These are phyloP conservation scores for Citeromyces hawaiiensis DNA, from an alignment of 1,139 yeast genomes.

Conservation along the genomic window DNA sequence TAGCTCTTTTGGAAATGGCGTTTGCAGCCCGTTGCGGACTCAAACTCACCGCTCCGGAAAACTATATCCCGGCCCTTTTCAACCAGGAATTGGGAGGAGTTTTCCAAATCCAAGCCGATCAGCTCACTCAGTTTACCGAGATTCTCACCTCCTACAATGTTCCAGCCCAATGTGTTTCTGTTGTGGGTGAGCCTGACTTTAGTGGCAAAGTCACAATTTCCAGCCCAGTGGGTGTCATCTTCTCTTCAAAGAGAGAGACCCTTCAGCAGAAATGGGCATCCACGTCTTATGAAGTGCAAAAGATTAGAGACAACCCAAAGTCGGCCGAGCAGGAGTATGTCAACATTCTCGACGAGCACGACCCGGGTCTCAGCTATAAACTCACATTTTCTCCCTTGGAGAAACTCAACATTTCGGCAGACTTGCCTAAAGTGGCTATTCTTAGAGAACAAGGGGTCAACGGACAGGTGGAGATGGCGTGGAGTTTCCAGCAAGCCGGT, in stretches of 20 bases:
- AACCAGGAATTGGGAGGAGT: conserved; percentile 95
- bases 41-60: conserved; percentile 24
- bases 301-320: conserved; percentile 86
- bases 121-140: conserved; percentile 38
- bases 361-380: conserved; percentile 83
- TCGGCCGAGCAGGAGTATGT: conserved; percentile 80
- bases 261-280: conserved; percentile 80
- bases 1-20: conserved; percentile 87
- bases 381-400: conserved; percentile 53
- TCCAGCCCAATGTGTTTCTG: conserved; percentile 35
- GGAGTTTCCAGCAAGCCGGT: conserved; percentile 92
- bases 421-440: conserved; percentile 83
- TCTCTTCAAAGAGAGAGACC: conserved; percentile 46
- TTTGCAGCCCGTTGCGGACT: conserved; percentile 91
- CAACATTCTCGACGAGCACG: conserved; percentile 60
- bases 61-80: conserved; percentile 46
- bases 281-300: conserved; percentile 85
- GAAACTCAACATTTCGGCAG: conserved; percentile 17
- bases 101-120: conserved; percentile 61
- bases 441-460: conserved; percentile 98
- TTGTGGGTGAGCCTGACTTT: conserved; percentile 57
- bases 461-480: conserved; percentile 98
- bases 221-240: conserved; percentile 31
- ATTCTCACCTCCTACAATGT: conserved; percentile 48
- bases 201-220: conserved; percentile 38